Evolutionary conservation across 352 stramenopile species (phyloP).

Genomic region (Heterotrichella gracilis): DNA sequence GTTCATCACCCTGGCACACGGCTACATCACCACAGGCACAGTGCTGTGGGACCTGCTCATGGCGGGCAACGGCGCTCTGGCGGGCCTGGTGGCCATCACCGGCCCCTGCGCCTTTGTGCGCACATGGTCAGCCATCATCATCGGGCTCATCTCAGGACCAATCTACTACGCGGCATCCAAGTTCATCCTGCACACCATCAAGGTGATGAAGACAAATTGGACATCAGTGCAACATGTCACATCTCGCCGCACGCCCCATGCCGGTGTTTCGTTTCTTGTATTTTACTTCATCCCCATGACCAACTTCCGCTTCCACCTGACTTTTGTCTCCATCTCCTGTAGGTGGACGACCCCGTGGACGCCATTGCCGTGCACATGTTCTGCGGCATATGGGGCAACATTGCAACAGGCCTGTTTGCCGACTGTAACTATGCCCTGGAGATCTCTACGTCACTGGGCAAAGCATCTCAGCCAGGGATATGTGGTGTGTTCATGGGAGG

Average conservation of each 20-base stretch:
- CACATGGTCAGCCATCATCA: constrained; percentile 22
- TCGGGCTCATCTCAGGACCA: constrained; percentile 22
- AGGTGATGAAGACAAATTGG: no score
- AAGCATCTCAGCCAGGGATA: no score
- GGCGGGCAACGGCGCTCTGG: constrained; percentile 25
- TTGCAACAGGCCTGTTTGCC: constrained; percentile 31
- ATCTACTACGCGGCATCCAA: constrained; percentile 18
- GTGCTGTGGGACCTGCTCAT: constrained; percentile 13
- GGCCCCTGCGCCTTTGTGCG: constrained; percentile 22
- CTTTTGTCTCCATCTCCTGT: no score
- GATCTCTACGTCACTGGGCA: no score
- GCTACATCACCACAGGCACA: background rate
- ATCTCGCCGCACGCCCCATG: no score
- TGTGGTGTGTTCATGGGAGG: no score
- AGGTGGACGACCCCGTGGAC: constrained; percentile 18
- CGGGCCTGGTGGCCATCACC: constrained; percentile 26
- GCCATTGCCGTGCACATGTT: constrained; percentile 27
- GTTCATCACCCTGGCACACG: constrained; percentile 11
- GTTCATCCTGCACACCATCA: constrained; percentile 22
- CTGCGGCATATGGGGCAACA: constrained; percentile 29
- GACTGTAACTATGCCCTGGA: no score
- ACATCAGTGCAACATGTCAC: no score
- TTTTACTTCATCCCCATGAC: no score
- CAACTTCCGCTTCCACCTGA: no score
- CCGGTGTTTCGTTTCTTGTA: no score